These are phyloP conservation scores for Leccinellum luteum DNA, from an alignment of 768 basidiomycete genomes.

Conservation along the genomic window DNA sequence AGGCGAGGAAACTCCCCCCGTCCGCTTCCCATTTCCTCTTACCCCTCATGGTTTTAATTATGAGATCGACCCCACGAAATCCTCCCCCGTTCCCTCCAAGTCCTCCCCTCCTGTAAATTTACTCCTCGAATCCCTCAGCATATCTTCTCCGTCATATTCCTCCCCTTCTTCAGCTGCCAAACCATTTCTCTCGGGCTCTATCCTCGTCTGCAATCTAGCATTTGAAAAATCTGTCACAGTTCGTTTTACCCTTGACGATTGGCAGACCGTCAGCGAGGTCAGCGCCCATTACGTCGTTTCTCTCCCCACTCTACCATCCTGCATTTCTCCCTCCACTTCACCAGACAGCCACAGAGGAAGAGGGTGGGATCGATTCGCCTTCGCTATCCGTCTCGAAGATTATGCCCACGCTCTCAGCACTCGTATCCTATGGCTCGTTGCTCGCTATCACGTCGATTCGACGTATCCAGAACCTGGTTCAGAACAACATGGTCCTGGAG, in stretches of 20 bases:
- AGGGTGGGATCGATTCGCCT: slow-evolving; percentile 59
- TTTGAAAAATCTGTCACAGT: slow-evolving; percentile 86
- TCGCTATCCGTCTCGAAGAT: slow-evolving; percentile 70
- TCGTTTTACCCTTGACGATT: slow-evolving; percentile 89
- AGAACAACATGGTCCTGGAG: slow-evolving; percentile 39
- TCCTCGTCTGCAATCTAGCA: slow-evolving; percentile 81
- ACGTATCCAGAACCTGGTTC: slow-evolving; percentile 17
- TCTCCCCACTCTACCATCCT: slow-evolving; percentile 36
- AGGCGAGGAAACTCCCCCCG: slow-evolving; percentile 16
- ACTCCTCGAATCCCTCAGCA: slow-evolving; percentile 37
- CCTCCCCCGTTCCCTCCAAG: slow-evolving; percentile 12
- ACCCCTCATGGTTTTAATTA: slow-evolving; percentile 13
- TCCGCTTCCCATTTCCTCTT: slow-evolving; percentile 27
- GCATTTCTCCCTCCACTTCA: slow-evolving; percentile 11
- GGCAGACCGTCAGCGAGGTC: slow-evolving; percentile 92
- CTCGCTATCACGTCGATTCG: slow-evolving; percentile 41
- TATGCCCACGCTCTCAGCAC: slow-evolving; percentile 49
- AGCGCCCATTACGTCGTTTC: slow-evolving; percentile 46
- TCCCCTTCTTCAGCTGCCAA: slow-evolving; percentile 2
- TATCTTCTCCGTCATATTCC: slow-evolving; percentile 17
- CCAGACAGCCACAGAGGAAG: background rate
- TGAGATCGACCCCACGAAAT: slow-evolving; percentile 20
- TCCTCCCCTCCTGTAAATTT: slow-evolving; percentile 26
- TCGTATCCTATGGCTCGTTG: slow-evolving; percentile 60
- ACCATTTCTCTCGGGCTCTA: slow-evolving; percentile 60